Evolutionary conservation across 176 grass and related monocot genomes (phyloP).

Genomic region (Cenchrus americanus): DNA sequence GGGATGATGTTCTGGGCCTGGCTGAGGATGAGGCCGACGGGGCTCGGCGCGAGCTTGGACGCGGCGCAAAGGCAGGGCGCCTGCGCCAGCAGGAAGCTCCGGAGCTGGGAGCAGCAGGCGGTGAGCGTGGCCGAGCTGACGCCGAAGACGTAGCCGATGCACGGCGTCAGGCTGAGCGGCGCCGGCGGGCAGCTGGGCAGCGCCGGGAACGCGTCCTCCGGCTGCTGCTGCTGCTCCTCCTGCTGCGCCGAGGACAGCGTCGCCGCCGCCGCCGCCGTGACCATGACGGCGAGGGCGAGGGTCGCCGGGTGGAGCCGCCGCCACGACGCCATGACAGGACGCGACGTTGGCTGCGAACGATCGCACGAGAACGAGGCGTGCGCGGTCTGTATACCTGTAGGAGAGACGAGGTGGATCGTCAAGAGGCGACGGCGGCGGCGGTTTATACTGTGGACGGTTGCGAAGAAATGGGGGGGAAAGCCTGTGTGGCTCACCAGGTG

Average conservation of each 20-base stretch:
- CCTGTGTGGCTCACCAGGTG: slow-evolving; percentile 26
- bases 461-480: slow-evolving; percentile 8
- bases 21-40: slow-evolving; percentile 59
- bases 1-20: slow-evolving; percentile 79
- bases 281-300: neutral
- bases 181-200: slow-evolving; percentile 51
- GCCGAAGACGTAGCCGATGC: slow-evolving; percentile 70
- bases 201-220: slow-evolving; percentile 12
- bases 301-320: neutral
- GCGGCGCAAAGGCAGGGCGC: slow-evolving; percentile 71
- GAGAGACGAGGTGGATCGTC: neutral
- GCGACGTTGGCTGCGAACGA: neutral
- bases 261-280: neutral
- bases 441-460: slow-evolving; percentile 48
- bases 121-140: slow-evolving; percentile 52
- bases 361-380: neutral
- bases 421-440: neutral
- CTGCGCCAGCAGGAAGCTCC: slow-evolving; percentile 55
- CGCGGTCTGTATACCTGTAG: too few species aligned
- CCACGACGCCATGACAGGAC: slow-evolving; percentile 40
- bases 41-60: slow-evolving; percentile 49
- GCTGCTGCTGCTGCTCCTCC: neutral
- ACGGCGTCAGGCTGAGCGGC: slow-evolving; percentile 64
- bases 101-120: slow-evolving; percentile 68
- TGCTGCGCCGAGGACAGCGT: slow-evolving; percentile 39